Evolutionary conservation across 176 grass and related monocot species (phyloP), one percentile per base, ranked within the genome.

Genomic region (Juncus effusus): DNA sequence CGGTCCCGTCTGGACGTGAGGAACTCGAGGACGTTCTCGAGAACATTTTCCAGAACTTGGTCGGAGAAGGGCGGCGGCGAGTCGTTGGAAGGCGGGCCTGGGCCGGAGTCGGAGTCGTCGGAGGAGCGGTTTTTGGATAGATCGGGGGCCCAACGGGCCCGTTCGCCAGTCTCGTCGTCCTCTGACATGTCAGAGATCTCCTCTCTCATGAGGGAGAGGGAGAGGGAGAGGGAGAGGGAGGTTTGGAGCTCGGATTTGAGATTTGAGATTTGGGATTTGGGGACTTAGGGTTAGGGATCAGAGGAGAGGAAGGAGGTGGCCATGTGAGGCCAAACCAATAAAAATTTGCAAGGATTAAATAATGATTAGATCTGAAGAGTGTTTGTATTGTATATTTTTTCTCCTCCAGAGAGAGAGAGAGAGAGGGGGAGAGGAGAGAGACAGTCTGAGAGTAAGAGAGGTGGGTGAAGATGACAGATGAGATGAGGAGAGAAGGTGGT

Each of bases 21-120:
- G 70, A 91, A 96, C 81, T 85, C 77, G 2, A 96, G 85, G 67
- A 96, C 92, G 79, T 69, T 87, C 62, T 96, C 92, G 28, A 96
- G 73, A 62, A 96, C 92, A 84, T 90, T 95, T 75, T 87, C 90
- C 54, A 90, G 78, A 51, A 95, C 83, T 80, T 84, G 90, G 78
- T 95, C 90, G 35, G 78, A 80, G 69, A 80, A 80, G 5, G 78
- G 78, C 11, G 90, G 90, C 61, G 90, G 90, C 42, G 80, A 57
- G 51, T 72, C 78, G 2, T 38, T 53, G 3, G 42, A 6, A 47
- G 69, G 15, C 4, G 69, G 69, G 38, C 69, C 38, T 10, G 14
- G 54, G 9, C 69, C 69, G 42, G 69, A 56, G 37, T 59, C 54
- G 6, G 53, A 72, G 13, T 72, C 54, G 14, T 72, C 69, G 6